Conservation (phyloP, 805 yeast species). For the Cyberlindnera sargentensis region DNA sequence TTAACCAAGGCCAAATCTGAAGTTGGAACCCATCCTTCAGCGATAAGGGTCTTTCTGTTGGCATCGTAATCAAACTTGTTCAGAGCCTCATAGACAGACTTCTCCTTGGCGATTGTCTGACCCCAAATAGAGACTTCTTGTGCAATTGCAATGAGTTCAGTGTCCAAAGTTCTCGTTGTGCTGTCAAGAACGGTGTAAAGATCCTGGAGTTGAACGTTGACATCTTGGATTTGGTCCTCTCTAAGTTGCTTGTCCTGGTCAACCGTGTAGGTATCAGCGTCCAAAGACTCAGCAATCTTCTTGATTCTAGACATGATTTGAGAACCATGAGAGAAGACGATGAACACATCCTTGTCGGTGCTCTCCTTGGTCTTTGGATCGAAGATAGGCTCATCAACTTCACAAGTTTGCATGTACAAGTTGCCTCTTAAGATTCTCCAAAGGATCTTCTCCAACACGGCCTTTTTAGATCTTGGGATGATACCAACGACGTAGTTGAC, state of each 20-base stretch:
- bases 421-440: conserved; percentile 97
- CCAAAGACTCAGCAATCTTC: conserved; percentile 85
- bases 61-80: conserved; percentile 72
- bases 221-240: conserved; percentile 58
- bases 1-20: conserved; percentile 55
- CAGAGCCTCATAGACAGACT: conserved; percentile 73
- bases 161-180: conserved; percentile 60
- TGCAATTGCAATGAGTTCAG: conserved; percentile 76
- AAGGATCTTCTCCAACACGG: conserved; percentile 68
- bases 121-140: conserved; percentile 72
- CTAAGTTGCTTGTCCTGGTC: conserved; percentile 43
- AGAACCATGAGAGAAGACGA: conserved; percentile 88
- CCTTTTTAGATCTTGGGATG: conserved; percentile 62
- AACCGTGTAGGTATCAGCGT: conserved; percentile 69
- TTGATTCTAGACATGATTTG: conserved; percentile 64
- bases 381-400: conserved; percentile 63
- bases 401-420: conserved; percentile 66
- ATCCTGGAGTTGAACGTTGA: conserved; percentile 51
- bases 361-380: conserved; percentile 53
- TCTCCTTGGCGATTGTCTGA: conserved; percentile 63
- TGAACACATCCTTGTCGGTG: conserved; percentile 72
- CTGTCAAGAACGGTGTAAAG: conserved; percentile 54
- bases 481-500: conserved; percentile 66
- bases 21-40: conserved; percentile 96
- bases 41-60: conserved; percentile 75